Base-by-base conservation (phyloP, 352 stramenopile species). In the Hyaloperonospora arabidopsidis region DNA sequence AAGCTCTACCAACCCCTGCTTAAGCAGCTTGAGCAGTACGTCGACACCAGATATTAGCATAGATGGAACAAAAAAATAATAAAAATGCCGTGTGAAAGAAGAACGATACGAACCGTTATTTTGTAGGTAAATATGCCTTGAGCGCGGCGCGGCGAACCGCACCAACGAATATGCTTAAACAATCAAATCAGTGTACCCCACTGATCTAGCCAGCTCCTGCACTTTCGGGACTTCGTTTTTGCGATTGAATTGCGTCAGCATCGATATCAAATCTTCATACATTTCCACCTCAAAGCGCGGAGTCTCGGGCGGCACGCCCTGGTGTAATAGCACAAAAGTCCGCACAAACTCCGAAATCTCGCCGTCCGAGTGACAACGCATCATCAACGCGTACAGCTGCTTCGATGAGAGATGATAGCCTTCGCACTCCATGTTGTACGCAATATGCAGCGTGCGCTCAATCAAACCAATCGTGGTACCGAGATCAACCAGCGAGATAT, bases 351-450 rank as follows among this genome's bases (percentile, higher is more conserved):
- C 73, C 1, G 46, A 48, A 28, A 82, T 64, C 55, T 91, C 81
- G 1, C 58, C 32, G 18, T 72, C 59, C 14, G 70, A 77, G 19
- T 72, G 63, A 44, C 70, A 83, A 4, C 61, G 68, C 18, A 57
- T 49, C 43, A 86, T 70, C 22, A 91, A 61, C 36, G 57, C 65
- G 29, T 73, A 67, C 52, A 89, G 54, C 49, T 87, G 74, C 12
- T 61, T 51, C 0, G 71, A 70, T 13, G 67, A 74, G 17, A 91
- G 52, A 18, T 58, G 49, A 36, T 81, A 76, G 23, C 81, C 81
- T 45, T 91, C 81, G 55, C 81, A 91, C 49, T 91, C 81, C 81
- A 91, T 91, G 49, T 91, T 85, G 65, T 85, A 88, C 13, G 81
- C 81, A 17, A 91, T 43, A 47, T 86, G 72, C 44, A 91, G 63